Evolutionary conservation across 345 rosid genomes (phyloP), one percentile per base, ranked within the genome.

Genomic region (Populus euphratica): DNA sequence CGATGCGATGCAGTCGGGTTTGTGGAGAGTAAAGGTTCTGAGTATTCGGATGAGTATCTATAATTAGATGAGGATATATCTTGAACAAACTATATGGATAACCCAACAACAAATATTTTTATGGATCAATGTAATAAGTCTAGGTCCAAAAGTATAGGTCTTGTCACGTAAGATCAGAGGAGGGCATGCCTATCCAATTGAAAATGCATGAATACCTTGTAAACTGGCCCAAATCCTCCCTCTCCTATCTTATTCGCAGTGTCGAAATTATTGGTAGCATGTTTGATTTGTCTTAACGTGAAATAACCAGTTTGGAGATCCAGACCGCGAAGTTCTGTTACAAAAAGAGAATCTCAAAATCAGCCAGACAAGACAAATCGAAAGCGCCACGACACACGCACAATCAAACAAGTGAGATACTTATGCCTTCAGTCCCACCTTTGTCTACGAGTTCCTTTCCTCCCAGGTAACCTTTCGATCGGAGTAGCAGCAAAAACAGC

Each of bases 181-280:
- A 29, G 31, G 2, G 31, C 31, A 31, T 31, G 35, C 35, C 35
- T 33, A 33, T 33, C 5, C 4, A 3, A 38, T 8, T 12, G 12
- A 7, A 64, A 27, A 31, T 64, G n/a, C n/a, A 69, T 72, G 21
- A 18, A 74, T 83, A 94, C 97, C 96, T 90, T 92, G 88, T 85
- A 92, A 61, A 94, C 98, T 21, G 97, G 91, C 38, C 98, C 94
- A 73, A 94, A 94, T 43, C 94, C 98, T 86, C 98, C 97, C 87
- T 94, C 98, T 63, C 94, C 97, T 23, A 91, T 91, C 89, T 94
- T 94, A 83, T 88, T 85, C 21, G 86, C 85, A 52, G 89, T 77
- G 76, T 90, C 86, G 67, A 94, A 94, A 76, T 92, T 94, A 73
- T 85, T 82, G 1, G 97, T 94, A 20, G 96, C 93, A 38, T 84